These are phyloP conservation scores for Diddensiella transvaalensis DNA, from an alignment of 805 yeast genomes.

Conservation along the genomic window DNA sequence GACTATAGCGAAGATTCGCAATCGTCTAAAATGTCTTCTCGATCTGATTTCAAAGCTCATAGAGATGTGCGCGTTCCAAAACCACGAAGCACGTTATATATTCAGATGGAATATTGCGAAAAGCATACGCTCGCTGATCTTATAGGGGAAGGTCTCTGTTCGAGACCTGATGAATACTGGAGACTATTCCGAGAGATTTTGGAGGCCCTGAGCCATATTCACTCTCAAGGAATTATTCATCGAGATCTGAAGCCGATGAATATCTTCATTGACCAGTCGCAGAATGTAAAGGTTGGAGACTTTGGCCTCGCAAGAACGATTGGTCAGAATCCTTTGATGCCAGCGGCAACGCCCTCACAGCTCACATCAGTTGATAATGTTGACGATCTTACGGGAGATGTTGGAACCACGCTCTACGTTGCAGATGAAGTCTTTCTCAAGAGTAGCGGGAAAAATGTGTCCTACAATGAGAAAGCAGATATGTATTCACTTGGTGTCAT, in stretches of 20 bases:
- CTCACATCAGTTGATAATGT: slow-evolving; percentile 26
- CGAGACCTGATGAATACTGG: slow-evolving; percentile 81
- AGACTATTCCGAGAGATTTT: slow-evolving; percentile 78
- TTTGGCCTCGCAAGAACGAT: slow-evolving; percentile 87
- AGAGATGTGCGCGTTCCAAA: slow-evolving; percentile 6
- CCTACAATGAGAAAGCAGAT: slow-evolving; percentile 92
- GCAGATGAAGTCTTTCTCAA: slow-evolving; percentile 70
- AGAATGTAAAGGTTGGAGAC: slow-evolving; percentile 92
- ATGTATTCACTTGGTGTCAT: slow-evolving; percentile 94
- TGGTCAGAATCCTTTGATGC: slow-evolving; percentile 18
- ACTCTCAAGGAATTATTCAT: slow-evolving; percentile 90
- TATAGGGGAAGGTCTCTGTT: slow-evolving; percentile 70
- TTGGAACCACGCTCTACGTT: slow-evolving; percentile 91
- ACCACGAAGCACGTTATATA: slow-evolving; percentile 67
- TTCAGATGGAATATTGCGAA: slow-evolving; percentile 99
- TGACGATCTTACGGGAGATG: slow-evolving; percentile 84
- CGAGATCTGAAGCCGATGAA: slow-evolving; percentile 94
- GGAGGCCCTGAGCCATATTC: slow-evolving; percentile 89
- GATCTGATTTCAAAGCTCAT: neutral
- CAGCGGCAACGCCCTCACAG: slow-evolving; percentile 2
- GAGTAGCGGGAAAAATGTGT: slow-evolving; percentile 47
- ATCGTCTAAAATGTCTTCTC: slow-evolving; percentile 5
- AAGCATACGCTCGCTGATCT: slow-evolving; percentile 84
- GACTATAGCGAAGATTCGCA: slow-evolving; percentile 17
- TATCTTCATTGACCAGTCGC: slow-evolving; percentile 85